phyloP scores from a whole-genome alignment of 768 basidiomycete species.

The Russula earlei region DNA sequence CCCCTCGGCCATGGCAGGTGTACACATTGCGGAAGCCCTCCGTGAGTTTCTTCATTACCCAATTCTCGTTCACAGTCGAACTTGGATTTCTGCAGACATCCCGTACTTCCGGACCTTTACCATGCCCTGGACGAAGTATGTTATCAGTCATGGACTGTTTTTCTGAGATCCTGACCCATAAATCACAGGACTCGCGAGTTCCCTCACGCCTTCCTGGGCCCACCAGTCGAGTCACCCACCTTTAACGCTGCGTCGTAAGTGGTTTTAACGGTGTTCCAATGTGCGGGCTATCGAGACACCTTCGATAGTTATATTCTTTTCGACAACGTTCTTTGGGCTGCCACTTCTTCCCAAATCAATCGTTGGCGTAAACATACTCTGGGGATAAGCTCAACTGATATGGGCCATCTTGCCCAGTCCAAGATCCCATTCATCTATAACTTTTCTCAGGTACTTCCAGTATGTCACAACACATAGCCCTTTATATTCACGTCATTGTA shows the following conservation, averaged over 20 bases:
- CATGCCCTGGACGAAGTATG: slow-evolving; percentile 51
- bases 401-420: slow-evolving; percentile 49
- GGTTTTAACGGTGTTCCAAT: neutral
- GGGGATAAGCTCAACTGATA: slow-evolving; percentile 42
- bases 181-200: slow-evolving; percentile 42
- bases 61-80: neutral
- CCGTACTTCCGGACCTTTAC: slow-evolving; percentile 60
- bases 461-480: neutral
- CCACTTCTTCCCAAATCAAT: slow-evolving; percentile 57
- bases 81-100: slow-evolving; percentile 31
- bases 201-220: slow-evolving; percentile 55
- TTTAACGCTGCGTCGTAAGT: slow-evolving; percentile 53
- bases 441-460: slow-evolving; percentile 40
- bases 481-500: neutral
- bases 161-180: neutral
- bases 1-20: slow-evolving; percentile 61
- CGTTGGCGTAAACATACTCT: slow-evolving; percentile 49
- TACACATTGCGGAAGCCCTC: slow-evolving; percentile 63
- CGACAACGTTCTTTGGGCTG: slow-evolving; percentile 60
- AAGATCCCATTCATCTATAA: slow-evolving; percentile 60
- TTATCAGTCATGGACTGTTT: neutral
- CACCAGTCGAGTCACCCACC: slow-evolving; percentile 51
- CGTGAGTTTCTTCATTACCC: slow-evolving; percentile 27
- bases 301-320: slow-evolving; percentile 45
- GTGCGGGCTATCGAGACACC: neutral